A percentile compares a stretch with the other conserved stretches of the same genome.
These are phyloP conservation scores for Xylaria telfairii DNA, from an alignment of 495 filamentous ascomycete species.

Conservation along the genomic window DNA sequence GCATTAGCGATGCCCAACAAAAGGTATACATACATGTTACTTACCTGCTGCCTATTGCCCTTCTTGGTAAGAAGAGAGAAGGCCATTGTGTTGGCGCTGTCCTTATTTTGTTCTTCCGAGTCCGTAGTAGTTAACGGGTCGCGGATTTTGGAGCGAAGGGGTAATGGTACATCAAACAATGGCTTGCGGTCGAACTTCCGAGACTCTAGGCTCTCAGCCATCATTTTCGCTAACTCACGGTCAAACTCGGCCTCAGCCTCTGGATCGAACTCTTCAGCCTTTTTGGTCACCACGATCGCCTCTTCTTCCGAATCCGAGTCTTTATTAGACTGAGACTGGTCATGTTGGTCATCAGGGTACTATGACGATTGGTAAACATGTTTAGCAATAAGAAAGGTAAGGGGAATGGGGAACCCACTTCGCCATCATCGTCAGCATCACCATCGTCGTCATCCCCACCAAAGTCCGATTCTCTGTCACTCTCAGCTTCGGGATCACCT, in stretches of 20 bases:
- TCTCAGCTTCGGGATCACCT: slow-evolving; percentile 45
- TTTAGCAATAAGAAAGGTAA: neutral
- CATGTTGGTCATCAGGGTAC: slow-evolving; percentile 47
- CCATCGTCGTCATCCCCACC: slow-evolving; percentile 60
- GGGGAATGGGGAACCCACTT: slow-evolving; percentile 14
- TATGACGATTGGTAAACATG: slow-evolving; percentile 32
- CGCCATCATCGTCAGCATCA: slow-evolving; percentile 44
- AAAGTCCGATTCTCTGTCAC: slow-evolving; percentile 50
- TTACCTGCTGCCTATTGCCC: slow-evolving; percentile 90
- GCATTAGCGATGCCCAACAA: slow-evolving; percentile 21
- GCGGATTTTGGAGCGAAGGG: slow-evolving; percentile 77
- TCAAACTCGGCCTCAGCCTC: slow-evolving; percentile 97
- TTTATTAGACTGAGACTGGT: slow-evolving; percentile 51
- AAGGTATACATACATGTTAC: slow-evolving; percentile 31
- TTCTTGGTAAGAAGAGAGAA: slow-evolving; percentile 96
- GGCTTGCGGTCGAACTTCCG: slow-evolving; percentile 93
- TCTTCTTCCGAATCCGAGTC: slow-evolving; percentile 76
- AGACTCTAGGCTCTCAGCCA: slow-evolving; percentile 94
- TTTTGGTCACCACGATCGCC: slow-evolving; percentile 85
- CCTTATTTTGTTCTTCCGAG: slow-evolving; percentile 56
- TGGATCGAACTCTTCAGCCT: slow-evolving; percentile 90
- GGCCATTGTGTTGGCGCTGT: slow-evolving; percentile 69
- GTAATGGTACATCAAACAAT: slow-evolving; percentile 90
- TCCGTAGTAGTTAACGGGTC: slow-evolving; percentile 53
- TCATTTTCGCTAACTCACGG: slow-evolving; percentile 97